Percentiles rank a stretch among this genome's conserved stretches.
These are phyloP conservation scores for Capronia epimyces DNA, from an alignment of 2,329 filamentous ascomycete species.

Conservation along the genomic window DNA sequence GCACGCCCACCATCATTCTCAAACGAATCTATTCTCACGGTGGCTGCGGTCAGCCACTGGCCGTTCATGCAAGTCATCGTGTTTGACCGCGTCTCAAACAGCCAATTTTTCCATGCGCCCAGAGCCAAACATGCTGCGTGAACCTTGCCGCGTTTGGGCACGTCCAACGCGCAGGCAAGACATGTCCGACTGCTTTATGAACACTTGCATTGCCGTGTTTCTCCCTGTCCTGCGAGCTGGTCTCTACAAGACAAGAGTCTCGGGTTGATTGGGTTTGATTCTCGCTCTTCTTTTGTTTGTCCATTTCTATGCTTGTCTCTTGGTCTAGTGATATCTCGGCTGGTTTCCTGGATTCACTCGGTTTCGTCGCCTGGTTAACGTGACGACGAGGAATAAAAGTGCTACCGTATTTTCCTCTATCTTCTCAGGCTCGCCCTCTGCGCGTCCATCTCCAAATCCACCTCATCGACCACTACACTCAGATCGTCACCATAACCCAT, in stretches of 20 bases:
- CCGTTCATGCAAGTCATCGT: constrained; percentile 6
- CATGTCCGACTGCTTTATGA: constrained; percentile 9
- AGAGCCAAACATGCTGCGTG: not conserved
- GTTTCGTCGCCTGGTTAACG: not conserved
- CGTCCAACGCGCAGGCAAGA: not conserved
- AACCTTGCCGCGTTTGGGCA: not conserved
- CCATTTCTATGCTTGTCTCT: not conserved
- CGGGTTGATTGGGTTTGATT: not conserved
- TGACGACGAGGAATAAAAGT: not conserved
- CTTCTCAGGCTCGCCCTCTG: not conserved
- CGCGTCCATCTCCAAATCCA: not conserved
- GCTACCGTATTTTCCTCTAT: not conserved
- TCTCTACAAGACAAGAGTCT: not conserved
- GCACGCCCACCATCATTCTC: constrained; percentile 5
- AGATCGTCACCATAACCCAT: not conserved
- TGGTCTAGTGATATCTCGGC: not conserved
- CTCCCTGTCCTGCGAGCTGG: not conserved
- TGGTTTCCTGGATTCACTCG: not conserved
- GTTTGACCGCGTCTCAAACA: constrained; percentile 12
- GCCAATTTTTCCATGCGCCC: constrained; percentile 7
- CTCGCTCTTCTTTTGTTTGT: not conserved
- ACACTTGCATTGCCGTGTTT: constrained; percentile 6
- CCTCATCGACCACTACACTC: not conserved
- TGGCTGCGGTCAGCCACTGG: constrained; percentile 11
- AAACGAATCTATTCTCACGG: constrained; percentile 4